Percentiles rank a stretch among this genome's conserved stretches.
phyloP scores from a whole-genome alignment of 805 yeast genomes.

The Kuraishia floccosa region DNA sequence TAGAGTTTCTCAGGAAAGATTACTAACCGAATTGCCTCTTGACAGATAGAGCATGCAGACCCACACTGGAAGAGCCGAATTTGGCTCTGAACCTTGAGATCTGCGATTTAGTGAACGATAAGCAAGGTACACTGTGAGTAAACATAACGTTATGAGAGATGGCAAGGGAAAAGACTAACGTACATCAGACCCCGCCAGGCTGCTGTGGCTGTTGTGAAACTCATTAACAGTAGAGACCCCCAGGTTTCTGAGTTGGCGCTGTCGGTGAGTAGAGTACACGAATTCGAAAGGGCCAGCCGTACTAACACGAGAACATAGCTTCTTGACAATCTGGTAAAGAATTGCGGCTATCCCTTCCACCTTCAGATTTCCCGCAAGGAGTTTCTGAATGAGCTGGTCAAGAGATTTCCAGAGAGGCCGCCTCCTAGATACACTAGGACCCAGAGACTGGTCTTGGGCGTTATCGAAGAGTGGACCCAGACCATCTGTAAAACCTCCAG shows the following conservation, averaged over 20 bases:
- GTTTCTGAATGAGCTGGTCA: slow-evolving; percentile 85
- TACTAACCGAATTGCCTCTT: slow-evolving; percentile 10
- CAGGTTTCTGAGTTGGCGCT: slow-evolving; percentile 78
- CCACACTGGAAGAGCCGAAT: slow-evolving; percentile 77
- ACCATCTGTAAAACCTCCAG: slow-evolving; percentile 85
- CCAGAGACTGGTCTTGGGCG: slow-evolving; percentile 76
- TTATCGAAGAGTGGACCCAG: slow-evolving; percentile 95
- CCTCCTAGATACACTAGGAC: slow-evolving; percentile 75
- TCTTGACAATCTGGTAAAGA: slow-evolving; percentile 86
- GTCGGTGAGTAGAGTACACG: slow-evolving; percentile 5
- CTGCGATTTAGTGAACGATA: slow-evolving; percentile 86
- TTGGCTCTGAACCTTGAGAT: slow-evolving; percentile 82
- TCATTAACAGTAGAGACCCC: slow-evolving; percentile 73
- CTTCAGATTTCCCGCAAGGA: slow-evolving; percentile 91
- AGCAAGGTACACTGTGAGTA: slow-evolving; percentile 60
- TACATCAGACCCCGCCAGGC: slow-evolving; percentile 74
- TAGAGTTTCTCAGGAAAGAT: background rate
- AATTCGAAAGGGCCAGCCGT: background rate
- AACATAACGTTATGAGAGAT: no score
- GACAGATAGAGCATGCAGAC: slow-evolving; percentile 75
- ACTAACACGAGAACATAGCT: slow-evolving; percentile 11
- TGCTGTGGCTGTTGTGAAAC: slow-evolving; percentile 71
- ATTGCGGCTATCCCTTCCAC: slow-evolving; percentile 97
- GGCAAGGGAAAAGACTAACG: no score
- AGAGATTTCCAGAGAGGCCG: slow-evolving; percentile 90